These are phyloP conservation scores for Globisporangium alternatum DNA, from an alignment of 352 stramenopile species.

Conservation along the genomic window DNA sequence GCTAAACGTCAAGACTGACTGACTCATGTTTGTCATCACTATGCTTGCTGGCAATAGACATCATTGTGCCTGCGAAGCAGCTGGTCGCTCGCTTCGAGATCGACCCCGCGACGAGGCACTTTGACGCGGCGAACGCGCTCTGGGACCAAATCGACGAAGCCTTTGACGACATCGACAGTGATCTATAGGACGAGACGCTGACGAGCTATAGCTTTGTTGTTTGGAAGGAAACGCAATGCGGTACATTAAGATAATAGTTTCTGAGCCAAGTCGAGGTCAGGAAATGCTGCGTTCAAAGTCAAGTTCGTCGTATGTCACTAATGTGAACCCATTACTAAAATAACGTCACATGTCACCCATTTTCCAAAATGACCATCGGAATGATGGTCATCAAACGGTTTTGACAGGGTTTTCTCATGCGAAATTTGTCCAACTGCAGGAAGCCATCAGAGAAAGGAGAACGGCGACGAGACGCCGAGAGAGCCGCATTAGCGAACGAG, in stretches of 20 bases:
- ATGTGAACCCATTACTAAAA: not conserved
- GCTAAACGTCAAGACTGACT: not conserved
- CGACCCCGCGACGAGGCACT: slow-evolving; percentile 43
- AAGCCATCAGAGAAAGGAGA: not conserved
- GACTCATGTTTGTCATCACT: not conserved
- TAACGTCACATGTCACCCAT: slow-evolving; percentile 2
- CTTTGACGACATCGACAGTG: slow-evolving; percentile 55
- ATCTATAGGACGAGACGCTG: slow-evolving; percentile 26
- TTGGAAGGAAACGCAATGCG: not conserved
- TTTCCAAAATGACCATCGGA: not conserved
- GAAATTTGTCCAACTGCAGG: not conserved
- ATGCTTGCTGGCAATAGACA: slow-evolving; percentile 31
- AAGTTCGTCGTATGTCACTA: not conserved
- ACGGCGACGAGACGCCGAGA: not conserved
- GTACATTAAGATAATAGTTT: not conserved
- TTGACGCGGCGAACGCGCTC: slow-evolving; percentile 54
- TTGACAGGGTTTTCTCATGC: not conserved
- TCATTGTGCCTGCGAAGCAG: slow-evolving; percentile 58
- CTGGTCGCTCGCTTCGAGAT: slow-evolving; percentile 59
- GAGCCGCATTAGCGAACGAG: not conserved
- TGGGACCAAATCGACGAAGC: slow-evolving; percentile 71
- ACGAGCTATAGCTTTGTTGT: not conserved
- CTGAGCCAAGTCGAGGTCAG: not conserved
- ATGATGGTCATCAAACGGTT: not conserved
- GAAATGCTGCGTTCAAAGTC: not conserved